These are phyloP conservation scores for Sclerotinia trifoliorum DNA, from an alignment of 2,329 filamentous ascomycete species.

Conservation along the genomic window DNA sequence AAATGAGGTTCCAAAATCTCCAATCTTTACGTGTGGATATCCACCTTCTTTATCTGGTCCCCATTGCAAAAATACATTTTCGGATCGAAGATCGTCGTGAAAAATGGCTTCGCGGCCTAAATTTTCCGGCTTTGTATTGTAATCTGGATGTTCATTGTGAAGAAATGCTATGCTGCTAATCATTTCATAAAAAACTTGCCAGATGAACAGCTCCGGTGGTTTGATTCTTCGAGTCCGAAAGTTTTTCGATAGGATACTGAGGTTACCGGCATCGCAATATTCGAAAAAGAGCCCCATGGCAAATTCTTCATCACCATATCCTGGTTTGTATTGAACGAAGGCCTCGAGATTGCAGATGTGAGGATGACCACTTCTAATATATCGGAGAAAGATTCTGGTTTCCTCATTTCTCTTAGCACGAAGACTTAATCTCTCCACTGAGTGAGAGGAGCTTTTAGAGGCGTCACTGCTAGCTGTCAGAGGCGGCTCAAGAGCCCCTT, in stretches of 20 bases:
- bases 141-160: slow-evolving; percentile 20
- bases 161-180: slow-evolving; percentile 9
- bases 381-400: slow-evolving; percentile 6
- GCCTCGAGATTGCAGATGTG: slow-evolving; percentile 14
- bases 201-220: not conserved
- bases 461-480: slow-evolving; percentile 7
- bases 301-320: not conserved
- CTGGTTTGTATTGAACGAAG: slow-evolving; percentile 9
- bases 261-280: not conserved
- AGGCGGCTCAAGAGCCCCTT: not conserved
- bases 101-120: not conserved
- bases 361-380: slow-evolving; percentile 6
- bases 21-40: slow-evolving; percentile 14
- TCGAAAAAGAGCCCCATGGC: slow-evolving; percentile 14
- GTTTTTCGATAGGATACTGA: not conserved
- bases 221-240: not conserved
- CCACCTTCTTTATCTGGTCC: not conserved
- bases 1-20: slow-evolving; percentile 7
- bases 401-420: slow-evolving; percentile 1
- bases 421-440: not conserved
- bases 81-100: not conserved
- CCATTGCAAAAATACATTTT: slow-evolving; percentile 17
- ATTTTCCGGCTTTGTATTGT: not conserved
- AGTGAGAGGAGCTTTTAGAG: not conserved
- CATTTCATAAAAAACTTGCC: slow-evolving; percentile 7